Evolutionary conservation across 108 stramenopile species (phyloP).

Genomic region (Hondaea fermentalgiana): DNA sequence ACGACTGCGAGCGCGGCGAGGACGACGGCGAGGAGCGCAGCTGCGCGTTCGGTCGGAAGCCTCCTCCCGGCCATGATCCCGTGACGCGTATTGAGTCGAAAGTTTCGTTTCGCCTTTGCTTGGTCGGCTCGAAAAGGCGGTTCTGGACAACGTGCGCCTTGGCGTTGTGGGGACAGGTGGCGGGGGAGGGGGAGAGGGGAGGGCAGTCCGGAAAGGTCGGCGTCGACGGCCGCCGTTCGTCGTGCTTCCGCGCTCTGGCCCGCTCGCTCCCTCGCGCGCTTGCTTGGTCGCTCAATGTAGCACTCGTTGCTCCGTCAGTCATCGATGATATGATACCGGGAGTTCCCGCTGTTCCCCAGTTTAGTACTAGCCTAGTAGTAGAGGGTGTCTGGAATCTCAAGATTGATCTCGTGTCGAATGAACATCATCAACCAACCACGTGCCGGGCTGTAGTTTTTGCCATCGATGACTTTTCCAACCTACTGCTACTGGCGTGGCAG

Average conservation of each 20-base stretch:
- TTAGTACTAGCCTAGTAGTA: too few species aligned
- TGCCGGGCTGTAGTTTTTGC: too few species aligned
- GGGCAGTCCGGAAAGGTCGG: not conserved
- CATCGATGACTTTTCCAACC: too few species aligned
- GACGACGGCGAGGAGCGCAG: not conserved
- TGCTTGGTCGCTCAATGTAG: not conserved
- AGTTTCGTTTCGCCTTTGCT: too few species aligned
- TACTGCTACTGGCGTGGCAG: too few species aligned
- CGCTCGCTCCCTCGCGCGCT: not conserved
- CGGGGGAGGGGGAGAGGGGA: not conserved
- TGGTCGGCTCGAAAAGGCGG: too few species aligned
- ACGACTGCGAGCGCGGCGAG: not conserved
- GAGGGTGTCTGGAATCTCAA: too few species aligned
- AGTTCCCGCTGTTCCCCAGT: too few species aligned
- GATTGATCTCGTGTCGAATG: too few species aligned
- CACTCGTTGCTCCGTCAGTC: not conserved
- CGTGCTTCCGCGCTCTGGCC: not conserved
- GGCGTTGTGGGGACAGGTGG: not conserved
- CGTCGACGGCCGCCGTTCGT: not conserved
- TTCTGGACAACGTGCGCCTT: not conserved
- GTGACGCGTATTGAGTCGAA: not conserved
- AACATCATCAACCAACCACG: too few species aligned
- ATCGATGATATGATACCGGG: not conserved
- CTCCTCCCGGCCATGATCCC: not conserved
- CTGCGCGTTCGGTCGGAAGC: not conserved